Percentiles rank a stretch among this genome's conserved stretches.
Conservation (phyloP, 768 basidiomycete species). For the Cyathus striatus region DNA sequence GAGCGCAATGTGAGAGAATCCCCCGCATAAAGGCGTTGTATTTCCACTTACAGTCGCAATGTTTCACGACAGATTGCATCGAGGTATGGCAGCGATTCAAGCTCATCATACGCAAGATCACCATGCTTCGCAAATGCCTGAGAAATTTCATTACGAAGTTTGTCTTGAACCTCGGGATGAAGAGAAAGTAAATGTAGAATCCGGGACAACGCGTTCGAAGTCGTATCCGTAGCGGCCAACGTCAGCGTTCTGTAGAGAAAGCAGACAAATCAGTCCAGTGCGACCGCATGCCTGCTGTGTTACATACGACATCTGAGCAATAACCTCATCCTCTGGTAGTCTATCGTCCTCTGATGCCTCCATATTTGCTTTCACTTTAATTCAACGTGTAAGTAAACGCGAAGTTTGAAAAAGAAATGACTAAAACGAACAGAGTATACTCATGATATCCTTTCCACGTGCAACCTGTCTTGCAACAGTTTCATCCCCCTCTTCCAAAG, state of each 20-base stretch:
- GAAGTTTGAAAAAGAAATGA: neutral
- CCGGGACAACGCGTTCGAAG: conserved; percentile 19
- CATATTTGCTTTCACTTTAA: conserved; percentile 30
- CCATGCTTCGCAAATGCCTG: conserved; percentile 17
- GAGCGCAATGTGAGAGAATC: neutral
- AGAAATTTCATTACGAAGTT: conserved; percentile 26
- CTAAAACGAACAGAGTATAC: neutral
- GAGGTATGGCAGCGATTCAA: conserved; percentile 30
- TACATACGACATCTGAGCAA: conserved; percentile 28
- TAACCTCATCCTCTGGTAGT: conserved; percentile 28
- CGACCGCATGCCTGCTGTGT: neutral
- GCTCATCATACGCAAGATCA: conserved; percentile 28
- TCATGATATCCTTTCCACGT: conserved; percentile 39
- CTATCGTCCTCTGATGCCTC: conserved; percentile 21
- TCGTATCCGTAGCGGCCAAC: conserved; percentile 1
- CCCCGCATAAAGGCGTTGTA: neutral
- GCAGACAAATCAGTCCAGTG: neutral
- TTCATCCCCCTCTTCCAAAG: conserved; percentile 28
- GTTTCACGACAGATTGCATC: conserved; percentile 37
- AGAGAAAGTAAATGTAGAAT: conserved; percentile 25
- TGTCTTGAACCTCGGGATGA: conserved; percentile 31
- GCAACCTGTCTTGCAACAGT: conserved; percentile 25
- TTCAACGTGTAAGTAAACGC: neutral
- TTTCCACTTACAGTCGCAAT: conserved; percentile 24
- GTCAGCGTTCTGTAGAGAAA: neutral